phyloP scores from a whole-genome alignment of 1,284 basidiomycete genomes.

The Pisolithus thermaeus region DNA sequence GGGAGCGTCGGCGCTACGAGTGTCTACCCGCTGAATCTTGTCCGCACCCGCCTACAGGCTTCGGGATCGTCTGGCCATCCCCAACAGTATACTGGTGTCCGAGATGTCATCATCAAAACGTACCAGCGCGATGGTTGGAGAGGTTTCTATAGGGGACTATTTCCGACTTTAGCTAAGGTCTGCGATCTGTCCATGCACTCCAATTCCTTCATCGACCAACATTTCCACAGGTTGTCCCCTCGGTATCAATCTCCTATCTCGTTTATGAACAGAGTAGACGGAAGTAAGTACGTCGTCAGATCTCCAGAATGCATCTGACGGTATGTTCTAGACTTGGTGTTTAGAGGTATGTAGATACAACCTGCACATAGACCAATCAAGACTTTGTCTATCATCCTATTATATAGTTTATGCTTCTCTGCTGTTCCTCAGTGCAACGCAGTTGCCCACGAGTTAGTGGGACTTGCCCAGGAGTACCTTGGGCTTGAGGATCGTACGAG shows the following conservation, averaged over 20 bases:
- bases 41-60: constrained; percentile 93
- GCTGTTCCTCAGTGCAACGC: constrained; percentile 15
- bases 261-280: constrained; percentile 82
- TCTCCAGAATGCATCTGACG: constrained; percentile 2
- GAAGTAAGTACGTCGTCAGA: constrained; percentile 41
- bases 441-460: constrained; percentile 11
- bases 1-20: constrained; percentile 89
- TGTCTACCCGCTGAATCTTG: constrained; percentile 90
- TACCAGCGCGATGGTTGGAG: constrained; percentile 85
- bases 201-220: constrained; percentile 11
- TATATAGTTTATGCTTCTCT: constrained; percentile 14
- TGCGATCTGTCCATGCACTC: constrained; percentile 2
- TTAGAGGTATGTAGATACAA: constrained; percentile 25
- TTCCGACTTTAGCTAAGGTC: constrained; percentile 89
- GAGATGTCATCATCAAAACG: constrained; percentile 83
- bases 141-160: constrained; percentile 92
- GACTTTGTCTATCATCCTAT: constrained; percentile 19
- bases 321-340: constrained; percentile 38
- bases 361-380: constrained; percentile 20
- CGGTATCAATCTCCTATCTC: constrained; percentile 92
- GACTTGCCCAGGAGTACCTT: background rate
- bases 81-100: constrained; percentile 80
- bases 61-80: constrained; percentile 93
- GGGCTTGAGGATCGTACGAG: constrained; percentile 39
- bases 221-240: constrained; percentile 71